Percentiles rank a stretch among this genome's conserved stretches.
phyloP scores from a whole-genome alignment of 2,329 filamentous ascomycete species.

The Paracoccidioides brasiliensis region DNA sequence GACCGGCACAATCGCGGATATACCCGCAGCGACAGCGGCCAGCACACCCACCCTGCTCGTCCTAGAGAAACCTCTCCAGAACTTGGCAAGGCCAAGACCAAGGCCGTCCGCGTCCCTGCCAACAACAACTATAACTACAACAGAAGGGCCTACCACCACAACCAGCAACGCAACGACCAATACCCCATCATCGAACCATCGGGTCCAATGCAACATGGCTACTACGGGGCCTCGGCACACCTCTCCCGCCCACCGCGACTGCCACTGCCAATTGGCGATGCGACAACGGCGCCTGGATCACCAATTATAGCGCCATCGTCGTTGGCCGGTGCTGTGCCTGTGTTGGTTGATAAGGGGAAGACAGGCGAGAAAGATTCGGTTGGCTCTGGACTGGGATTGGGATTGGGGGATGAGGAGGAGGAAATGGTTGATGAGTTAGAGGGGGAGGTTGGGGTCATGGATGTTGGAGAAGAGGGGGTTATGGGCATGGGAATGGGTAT shows the following conservation, averaged over 20 bases:
- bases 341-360: constrained; percentile 17
- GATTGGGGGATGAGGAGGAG: constrained; percentile 44
- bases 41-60: no score
- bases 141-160: not conserved
- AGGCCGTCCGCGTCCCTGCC: constrained; percentile 28
- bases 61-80: constrained; percentile 15
- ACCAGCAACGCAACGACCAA: constrained; percentile 1
- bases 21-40: not conserved
- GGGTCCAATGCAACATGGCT: constrained; percentile 37
- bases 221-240: constrained; percentile 29
- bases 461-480: constrained; percentile 45
- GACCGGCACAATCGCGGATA: constrained; percentile 3
- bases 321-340: constrained; percentile 3
- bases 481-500: constrained; percentile 41
- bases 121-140: not conserved
- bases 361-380: constrained; percentile 26
- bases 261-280: constrained; percentile 86
- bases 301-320: constrained; percentile 62
- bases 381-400: not conserved
- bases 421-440: constrained; percentile 42
- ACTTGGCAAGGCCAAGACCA: constrained; percentile 26
- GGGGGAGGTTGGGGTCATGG: not conserved
- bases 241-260: constrained; percentile 61
- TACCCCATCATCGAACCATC: constrained; percentile 25
- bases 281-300: constrained; percentile 76